Conservation (phyloP, 1,284 basidiomycete genomes). For the Heimioporus retisporus region DNA sequence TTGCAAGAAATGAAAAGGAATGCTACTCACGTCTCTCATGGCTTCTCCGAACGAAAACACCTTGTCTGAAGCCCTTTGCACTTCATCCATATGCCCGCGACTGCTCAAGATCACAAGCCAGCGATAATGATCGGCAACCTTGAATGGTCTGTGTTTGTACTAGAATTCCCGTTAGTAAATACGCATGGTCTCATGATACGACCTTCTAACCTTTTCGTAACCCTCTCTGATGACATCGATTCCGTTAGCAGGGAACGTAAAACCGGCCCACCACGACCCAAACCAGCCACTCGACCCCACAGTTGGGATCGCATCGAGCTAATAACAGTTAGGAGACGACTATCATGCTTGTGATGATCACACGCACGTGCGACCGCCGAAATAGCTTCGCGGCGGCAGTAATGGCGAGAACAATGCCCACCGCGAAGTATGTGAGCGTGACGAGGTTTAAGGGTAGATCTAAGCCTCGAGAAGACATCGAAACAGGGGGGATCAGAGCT, state of each 20-base stretch:
- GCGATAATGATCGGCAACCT: conserved; percentile 47
- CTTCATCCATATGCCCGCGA: conserved; percentile 51
- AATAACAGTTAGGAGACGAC: background rate
- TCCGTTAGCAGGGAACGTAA: conserved; percentile 17
- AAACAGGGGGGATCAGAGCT: conserved; percentile 2
- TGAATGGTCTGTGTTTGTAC: conserved; percentile 52
- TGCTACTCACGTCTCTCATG: conserved; percentile 40
- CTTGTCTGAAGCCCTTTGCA: conserved; percentile 51
- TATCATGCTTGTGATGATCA: background rate
- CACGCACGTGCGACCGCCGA: conserved; percentile 9
- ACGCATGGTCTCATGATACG: background rate
- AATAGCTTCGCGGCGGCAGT: background rate
- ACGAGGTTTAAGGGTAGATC: background rate
- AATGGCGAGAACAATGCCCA: background rate
- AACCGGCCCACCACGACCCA: conserved; percentile 26
- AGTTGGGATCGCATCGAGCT: conserved; percentile 35
- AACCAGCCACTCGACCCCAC: conserved; percentile 31
- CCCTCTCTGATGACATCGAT: conserved; percentile 31
- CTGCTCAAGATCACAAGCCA: conserved; percentile 56
- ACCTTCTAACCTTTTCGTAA: conserved; percentile 25
- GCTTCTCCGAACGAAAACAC: conserved; percentile 49
- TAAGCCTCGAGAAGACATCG: conserved; percentile 8
- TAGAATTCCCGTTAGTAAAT: conserved; percentile 18
- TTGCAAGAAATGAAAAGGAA: background rate
- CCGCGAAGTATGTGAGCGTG: conserved; percentile 1